Conservation (phyloP, 2,329 filamentous ascomycete genomes). For the Fusarium sp. region DNA sequence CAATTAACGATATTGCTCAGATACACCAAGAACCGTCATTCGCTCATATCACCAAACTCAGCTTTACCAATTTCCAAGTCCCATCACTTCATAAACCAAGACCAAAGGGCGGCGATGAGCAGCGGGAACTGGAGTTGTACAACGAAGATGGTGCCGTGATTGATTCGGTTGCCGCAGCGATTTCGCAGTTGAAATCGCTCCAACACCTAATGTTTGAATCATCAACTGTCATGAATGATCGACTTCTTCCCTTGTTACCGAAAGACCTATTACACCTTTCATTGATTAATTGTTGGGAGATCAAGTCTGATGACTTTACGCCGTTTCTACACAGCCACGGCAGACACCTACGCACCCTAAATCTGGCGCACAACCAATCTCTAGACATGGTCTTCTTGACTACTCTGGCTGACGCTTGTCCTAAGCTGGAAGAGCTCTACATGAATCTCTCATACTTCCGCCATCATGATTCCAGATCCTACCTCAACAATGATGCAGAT, state of each 20-base stretch:
- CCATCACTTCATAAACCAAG: constrained; percentile 58
- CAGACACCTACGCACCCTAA: constrained; percentile 71
- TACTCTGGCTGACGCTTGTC: constrained; percentile 73
- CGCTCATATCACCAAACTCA: constrained; percentile 63
- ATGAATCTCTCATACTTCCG: constrained; percentile 86
- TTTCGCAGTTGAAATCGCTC: constrained; percentile 67
- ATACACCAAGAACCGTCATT: constrained; percentile 70
- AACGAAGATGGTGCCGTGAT: constrained; percentile 58
- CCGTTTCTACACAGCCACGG: constrained; percentile 76
- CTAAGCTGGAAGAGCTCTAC: constrained; percentile 73
- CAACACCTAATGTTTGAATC: constrained; percentile 78
- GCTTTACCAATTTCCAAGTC: constrained; percentile 72
- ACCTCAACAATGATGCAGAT: constrained; percentile 71
- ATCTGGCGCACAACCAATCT: constrained; percentile 81
- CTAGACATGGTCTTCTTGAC: constrained; percentile 80
- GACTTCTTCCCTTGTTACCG: constrained; percentile 76
- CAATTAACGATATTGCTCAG: constrained; percentile 60
- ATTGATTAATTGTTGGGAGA: constrained; percentile 81
- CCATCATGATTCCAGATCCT: constrained; percentile 65
- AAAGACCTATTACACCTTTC: constrained; percentile 73
- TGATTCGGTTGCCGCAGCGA: constrained; percentile 49
- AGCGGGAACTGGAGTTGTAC: constrained; percentile 48
- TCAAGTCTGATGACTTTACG: constrained; percentile 74
- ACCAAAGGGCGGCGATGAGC: constrained; percentile 48
- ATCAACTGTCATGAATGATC: constrained; percentile 75